Percentiles rank a stretch among this genome's conserved stretches.
Evolutionary conservation across 73 alveolate species (phyloP).

Genomic region (Symbiodinium pilosum): DNA sequence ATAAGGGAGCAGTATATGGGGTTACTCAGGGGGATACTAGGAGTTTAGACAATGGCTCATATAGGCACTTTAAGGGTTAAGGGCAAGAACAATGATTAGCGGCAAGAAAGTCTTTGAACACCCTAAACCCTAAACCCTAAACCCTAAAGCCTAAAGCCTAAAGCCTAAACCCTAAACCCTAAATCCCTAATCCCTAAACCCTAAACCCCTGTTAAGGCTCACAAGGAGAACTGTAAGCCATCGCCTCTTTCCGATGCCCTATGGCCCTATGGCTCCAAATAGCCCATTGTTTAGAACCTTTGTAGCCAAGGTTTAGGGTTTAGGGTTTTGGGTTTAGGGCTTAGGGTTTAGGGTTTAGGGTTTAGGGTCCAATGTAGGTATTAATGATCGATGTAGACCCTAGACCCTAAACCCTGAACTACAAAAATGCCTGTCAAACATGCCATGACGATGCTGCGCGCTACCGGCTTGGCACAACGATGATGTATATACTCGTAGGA

Average conservation of each 20-base stretch:
- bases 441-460: too few relatives aligned
- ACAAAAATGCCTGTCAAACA: too few relatives aligned
- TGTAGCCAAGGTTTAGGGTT: not conserved
- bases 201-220: not conserved
- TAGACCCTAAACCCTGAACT: too few relatives aligned
- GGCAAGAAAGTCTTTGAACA: too few relatives aligned
- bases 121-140: not conserved
- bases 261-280: not conserved
- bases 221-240: too few relatives aligned
- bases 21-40: too few relatives aligned
- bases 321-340: not conserved
- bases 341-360: not conserved
- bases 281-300: not conserved
- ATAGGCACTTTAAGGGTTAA: too few relatives aligned
- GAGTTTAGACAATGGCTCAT: too few relatives aligned
- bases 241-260: not conserved
- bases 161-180: not conserved
- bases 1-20: too few relatives aligned
- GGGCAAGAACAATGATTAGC: too few relatives aligned
- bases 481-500: too few relatives aligned
- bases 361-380: not conserved
- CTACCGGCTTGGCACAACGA: too few relatives aligned
- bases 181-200: not conserved
- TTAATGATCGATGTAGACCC: not conserved
- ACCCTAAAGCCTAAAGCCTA: not conserved